Evolutionary conservation across 805 yeast species (phyloP).

Genomic region (Starmerella kuoi): DNA sequence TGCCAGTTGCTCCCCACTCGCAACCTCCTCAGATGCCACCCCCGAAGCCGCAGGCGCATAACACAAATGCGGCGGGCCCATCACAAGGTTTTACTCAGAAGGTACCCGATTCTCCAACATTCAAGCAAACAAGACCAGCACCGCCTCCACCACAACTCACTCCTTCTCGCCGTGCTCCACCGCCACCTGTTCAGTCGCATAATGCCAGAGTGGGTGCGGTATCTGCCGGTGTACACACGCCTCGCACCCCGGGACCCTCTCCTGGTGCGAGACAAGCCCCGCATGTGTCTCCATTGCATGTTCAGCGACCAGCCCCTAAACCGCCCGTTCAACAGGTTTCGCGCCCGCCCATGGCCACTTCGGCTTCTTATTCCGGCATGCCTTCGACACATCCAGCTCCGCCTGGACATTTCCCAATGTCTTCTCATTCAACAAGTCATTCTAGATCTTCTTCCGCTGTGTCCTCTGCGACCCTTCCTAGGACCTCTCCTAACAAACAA

Average conservation of each 20-base stretch:
- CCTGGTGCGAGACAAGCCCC: background rate
- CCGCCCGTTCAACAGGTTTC: constrained; percentile 2
- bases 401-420: too few species aligned
- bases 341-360: background rate
- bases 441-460: too few species aligned
- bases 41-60: constrained; percentile 3
- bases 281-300: constrained; percentile 4
- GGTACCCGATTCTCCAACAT: constrained; percentile 12
- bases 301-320: constrained; percentile 8
- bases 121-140: constrained; percentile 16
- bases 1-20: background rate
- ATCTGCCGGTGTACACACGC: too few species aligned
- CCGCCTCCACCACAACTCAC: constrained; percentile 18
- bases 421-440: too few species aligned
- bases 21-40: constrained; percentile 9
- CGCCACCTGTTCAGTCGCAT: constrained; percentile 12
- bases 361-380: too few species aligned
- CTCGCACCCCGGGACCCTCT: too few species aligned
- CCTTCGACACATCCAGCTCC: too few species aligned
- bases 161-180: constrained; percentile 17
- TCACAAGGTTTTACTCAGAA: background rate
- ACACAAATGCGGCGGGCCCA: background rate
- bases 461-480: too few species aligned
- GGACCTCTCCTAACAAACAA: too few species aligned
- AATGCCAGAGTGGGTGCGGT: too few species aligned